phyloP scores from a whole-genome alignment of 2,329 filamentous ascomycete genomes.

The Clarireedia homoeocarpa region DNA sequence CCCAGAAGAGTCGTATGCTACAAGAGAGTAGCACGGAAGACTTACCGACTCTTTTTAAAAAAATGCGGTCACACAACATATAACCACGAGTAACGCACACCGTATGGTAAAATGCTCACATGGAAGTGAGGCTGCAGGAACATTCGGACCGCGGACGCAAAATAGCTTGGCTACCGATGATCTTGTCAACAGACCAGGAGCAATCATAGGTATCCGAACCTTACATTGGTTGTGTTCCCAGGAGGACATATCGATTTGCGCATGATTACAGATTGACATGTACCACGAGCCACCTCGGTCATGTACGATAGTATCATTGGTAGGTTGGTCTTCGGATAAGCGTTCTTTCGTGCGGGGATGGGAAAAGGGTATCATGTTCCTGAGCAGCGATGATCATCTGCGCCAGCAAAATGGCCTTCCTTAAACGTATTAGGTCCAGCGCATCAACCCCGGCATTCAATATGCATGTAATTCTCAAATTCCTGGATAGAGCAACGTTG shows the following conservation, averaged over 20 bases:
- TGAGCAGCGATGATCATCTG: slow-evolving; percentile 9
- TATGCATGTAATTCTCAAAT: not conserved
- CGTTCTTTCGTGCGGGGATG: not conserved
- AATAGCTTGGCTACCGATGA: slow-evolving; percentile 8
- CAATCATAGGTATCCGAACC: not conserved
- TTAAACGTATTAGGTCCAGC: slow-evolving; percentile 1
- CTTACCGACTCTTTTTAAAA: not conserved
- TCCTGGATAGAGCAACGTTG: slow-evolving; percentile 2
- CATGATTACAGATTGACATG: slow-evolving; percentile 4
- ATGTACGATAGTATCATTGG: not conserved
- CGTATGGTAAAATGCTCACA: slow-evolving; percentile 1
- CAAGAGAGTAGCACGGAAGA: not conserved
- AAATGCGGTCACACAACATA: not conserved
- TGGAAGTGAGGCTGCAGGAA: slow-evolving; percentile 6
- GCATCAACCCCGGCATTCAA: not conserved
- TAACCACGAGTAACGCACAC: not conserved
- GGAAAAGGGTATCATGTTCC: not conserved
- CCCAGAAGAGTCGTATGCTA: not conserved
- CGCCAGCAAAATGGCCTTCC: slow-evolving; percentile 7
- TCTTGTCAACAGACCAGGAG: slow-evolving; percentile 5
- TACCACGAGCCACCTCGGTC: not conserved
- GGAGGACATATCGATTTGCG: not conserved
- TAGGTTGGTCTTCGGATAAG: slow-evolving; percentile 1
- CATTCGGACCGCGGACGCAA: not conserved
- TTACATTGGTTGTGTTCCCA: slow-evolving; percentile 5